A percentile compares a stretch with the other conserved stretches of the same genome.
Evolutionary conservation across 371 early-diverging fungal species (phyloP).

Genomic region (Mortierella sp.): DNA sequence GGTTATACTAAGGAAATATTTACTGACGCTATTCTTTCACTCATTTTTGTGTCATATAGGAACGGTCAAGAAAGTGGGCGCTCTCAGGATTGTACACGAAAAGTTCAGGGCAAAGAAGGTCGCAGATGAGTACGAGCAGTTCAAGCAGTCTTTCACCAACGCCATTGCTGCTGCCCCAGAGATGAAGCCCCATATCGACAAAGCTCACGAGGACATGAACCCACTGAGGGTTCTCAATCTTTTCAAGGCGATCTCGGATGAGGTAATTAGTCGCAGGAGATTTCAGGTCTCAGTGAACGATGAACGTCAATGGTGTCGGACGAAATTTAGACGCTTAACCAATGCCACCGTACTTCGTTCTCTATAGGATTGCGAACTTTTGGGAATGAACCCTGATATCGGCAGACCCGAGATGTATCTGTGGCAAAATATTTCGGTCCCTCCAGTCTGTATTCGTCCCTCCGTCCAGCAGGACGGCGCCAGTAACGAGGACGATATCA

Average conservation of each 20-base stretch:
- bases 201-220: conserved; percentile 96
- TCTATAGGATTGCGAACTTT: conserved; percentile 91
- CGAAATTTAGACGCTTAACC: not conserved
- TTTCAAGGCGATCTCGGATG: conserved; percentile 89
- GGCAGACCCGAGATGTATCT: conserved; percentile 95
- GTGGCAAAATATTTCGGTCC: conserved; percentile 96
- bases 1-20: not conserved
- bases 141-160: conserved; percentile 77
- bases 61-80: conserved; percentile 95
- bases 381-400: conserved; percentile 89
- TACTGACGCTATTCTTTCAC: not conserved
- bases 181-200: conserved; percentile 80
- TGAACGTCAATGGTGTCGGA: not conserved
- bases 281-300: not conserved
- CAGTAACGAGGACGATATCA: conserved; percentile 99
- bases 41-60: conserved; percentile 50
- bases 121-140: conserved; percentile 81
- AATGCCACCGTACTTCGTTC: not conserved
- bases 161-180: conserved; percentile 82
- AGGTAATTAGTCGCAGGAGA: conserved; percentile 60
- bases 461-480: conserved; percentile 95
- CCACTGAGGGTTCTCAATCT: conserved; percentile 90
- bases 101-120: conserved; percentile 87
- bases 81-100: conserved; percentile 97
- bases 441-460: conserved; percentile 98